A percentile compares a stretch with the other conserved stretches of the same genome.
Evolutionary conservation across 2,329 filamentous ascomycete species (phyloP).

Genomic region (Chaetomium sp.): DNA sequence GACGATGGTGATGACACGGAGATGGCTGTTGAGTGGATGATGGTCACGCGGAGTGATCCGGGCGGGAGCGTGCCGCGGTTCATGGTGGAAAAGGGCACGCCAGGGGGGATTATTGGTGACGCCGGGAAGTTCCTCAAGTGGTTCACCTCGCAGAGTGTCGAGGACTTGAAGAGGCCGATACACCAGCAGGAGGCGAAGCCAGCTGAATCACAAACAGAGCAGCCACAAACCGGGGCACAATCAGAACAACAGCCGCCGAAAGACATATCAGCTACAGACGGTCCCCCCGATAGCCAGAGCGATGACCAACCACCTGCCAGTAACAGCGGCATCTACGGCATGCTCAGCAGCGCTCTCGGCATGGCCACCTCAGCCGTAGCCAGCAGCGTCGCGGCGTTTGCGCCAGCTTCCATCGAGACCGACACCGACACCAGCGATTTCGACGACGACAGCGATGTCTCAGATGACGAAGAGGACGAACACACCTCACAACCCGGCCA

Average conservation of each 20-base stretch:
- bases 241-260: not conserved
- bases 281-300: slow-evolving; percentile 3
- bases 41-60: slow-evolving; percentile 85
- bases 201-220: slow-evolving; percentile 8
- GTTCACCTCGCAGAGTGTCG: slow-evolving; percentile 41
- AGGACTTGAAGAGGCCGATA: slow-evolving; percentile 27
- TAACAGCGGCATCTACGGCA: slow-evolving; percentile 44
- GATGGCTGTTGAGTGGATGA: slow-evolving; percentile 74
- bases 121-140: slow-evolving; percentile 77
- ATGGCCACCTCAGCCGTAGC: slow-evolving; percentile 43
- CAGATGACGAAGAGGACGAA: slow-evolving; percentile 41
- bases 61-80: slow-evolving; percentile 83
- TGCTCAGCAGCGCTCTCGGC: slow-evolving; percentile 48
- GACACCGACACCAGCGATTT: slow-evolving; percentile 26
- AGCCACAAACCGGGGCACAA: slow-evolving; percentile 22
- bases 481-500: too few species aligned
- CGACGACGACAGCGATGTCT: slow-evolving; percentile 39
- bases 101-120: slow-evolving; percentile 70
- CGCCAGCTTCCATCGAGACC: slow-evolving; percentile 26
- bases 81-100: slow-evolving; percentile 85
- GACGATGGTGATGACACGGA: slow-evolving; percentile 28
- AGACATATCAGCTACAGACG: slow-evolving; percentile 7
- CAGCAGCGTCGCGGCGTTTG: slow-evolving; percentile 31
- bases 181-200: slow-evolving; percentile 28
- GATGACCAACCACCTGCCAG: slow-evolving; percentile 17